Evolutionary conservation across 2,329 filamentous ascomycete genomes (phyloP).

Genomic region (Colletotrichum sp.): DNA sequence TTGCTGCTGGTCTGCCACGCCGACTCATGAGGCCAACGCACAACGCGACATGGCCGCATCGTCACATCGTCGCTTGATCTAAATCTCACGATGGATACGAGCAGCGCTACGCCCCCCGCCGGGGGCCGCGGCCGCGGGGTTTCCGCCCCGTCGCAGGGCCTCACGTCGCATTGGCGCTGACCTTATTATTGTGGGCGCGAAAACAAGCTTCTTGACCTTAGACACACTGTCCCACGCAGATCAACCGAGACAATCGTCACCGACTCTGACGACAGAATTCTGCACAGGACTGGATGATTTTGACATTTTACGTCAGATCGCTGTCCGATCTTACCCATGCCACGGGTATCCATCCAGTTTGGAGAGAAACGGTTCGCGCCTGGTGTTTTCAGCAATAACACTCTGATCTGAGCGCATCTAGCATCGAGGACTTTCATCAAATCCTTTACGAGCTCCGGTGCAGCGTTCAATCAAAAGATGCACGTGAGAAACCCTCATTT

Average conservation of each 20-base stretch:
- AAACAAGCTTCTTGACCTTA: background rate
- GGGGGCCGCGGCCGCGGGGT: constrained; percentile 1
- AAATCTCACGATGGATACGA: constrained; percentile 8
- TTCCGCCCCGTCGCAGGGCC: background rate
- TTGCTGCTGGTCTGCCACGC: background rate
- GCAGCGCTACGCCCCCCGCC: background rate
- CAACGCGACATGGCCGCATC: background rate
- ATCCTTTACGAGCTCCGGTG: background rate
- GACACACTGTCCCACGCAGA: background rate
- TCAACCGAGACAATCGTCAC: background rate
- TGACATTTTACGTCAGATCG: background rate
- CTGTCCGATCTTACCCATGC: background rate
- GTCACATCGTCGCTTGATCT: constrained; percentile 5
- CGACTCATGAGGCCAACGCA: background rate
- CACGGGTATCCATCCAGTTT: background rate
- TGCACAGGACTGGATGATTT: background rate
- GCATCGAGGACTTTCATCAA: background rate
- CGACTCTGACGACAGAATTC: background rate
- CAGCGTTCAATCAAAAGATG: background rate
- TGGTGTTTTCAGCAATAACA: background rate
- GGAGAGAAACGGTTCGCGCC: background rate
- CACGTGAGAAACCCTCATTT: background rate
- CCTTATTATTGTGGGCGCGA: background rate
- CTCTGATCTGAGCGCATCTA: background rate
- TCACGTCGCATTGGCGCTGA: background rate